Evolutionary conservation across 768 basidiomycete species (phyloP), one percentile per base, ranked within the genome.

Genomic region (Scleroderma bovista): DNA sequence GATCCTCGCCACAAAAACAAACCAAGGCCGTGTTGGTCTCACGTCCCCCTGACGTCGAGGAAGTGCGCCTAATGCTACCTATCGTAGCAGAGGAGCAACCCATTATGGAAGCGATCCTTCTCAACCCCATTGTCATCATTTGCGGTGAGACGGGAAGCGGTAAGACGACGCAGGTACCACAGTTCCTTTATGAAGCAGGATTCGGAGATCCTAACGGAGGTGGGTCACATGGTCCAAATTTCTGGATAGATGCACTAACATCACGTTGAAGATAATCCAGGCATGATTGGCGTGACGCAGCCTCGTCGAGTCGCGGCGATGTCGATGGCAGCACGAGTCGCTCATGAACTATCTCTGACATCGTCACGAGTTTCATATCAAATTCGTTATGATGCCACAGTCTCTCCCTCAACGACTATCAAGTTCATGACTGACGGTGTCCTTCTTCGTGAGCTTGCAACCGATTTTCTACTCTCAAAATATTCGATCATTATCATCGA

Each of bases 341-440:
- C 85, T n/a, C 77, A 88, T 44, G 96, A 99, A 68, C 73, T 99
- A n/a, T 87, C 88, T 6, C 72, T 97, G 13, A 77, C 88, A 1
- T 74, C 86, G 1, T 84, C 86, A 1, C 75, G 79, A 22, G 91
- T 98, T 6, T 95, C 96, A 0, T 94, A 98, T 67, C 94, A 97
- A 66, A 97, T 99, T 53, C 88, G 96, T 53, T 99, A 98, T 63
- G 95, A 97, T 57, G 88, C 92, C 1, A 97, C 93, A 1, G 85
- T 93, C 0, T 93, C 93, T 3, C 76, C 91, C 1, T 76, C 81
- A 19, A 99, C 96, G 2, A 84, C 84, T 8, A 93, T 99, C 74
- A 97, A 98, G 67, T 99, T 98, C 74, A 97, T 98, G 94, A 99
- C 96, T 6, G 96, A 99, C 60, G 96, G 96, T 72, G 93, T 99